Evolutionary conservation across 2,329 filamentous ascomycete species (phyloP).

Genomic region (Clarireedia monteithiana): DNA sequence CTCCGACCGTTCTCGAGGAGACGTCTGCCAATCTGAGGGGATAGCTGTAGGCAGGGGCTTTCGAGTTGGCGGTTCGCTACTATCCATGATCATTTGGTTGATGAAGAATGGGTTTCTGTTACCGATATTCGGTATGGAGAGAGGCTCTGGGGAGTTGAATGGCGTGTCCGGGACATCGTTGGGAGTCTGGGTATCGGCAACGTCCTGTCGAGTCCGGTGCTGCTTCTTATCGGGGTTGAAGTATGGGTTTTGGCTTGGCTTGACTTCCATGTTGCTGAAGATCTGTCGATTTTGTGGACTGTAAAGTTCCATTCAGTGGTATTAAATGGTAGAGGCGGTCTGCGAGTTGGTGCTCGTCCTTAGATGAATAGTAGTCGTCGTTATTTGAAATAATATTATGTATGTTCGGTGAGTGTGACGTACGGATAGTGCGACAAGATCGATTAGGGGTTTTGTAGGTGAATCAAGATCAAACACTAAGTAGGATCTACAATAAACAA

Average conservation of each 20-base stretch:
- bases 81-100: conserved; percentile 5
- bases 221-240: conserved; percentile 3
- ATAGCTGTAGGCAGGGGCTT: not conserved
- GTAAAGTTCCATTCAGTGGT: not conserved
- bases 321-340: not conserved
- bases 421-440: not conserved
- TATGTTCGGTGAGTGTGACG: not conserved
- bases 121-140: not conserved
- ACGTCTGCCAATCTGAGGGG: not conserved
- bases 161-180: conserved; percentile 7
- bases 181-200: not conserved
- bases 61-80: not conserved
- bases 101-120: not conserved
- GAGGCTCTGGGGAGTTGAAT: conserved; percentile 3
- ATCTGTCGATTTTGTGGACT: not conserved
- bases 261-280: not conserved
- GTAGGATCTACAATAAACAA: not conserved
- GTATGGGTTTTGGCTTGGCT: conserved; percentile 2
- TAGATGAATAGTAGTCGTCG: not conserved
- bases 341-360: not conserved
- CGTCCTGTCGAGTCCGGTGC: not conserved
- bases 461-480: not conserved
- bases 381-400: not conserved
- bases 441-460: not conserved
- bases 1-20: not conserved